Conservation (phyloP, 2,329 filamentous ascomycete genomes). For the Orbilia quercus region DNA sequence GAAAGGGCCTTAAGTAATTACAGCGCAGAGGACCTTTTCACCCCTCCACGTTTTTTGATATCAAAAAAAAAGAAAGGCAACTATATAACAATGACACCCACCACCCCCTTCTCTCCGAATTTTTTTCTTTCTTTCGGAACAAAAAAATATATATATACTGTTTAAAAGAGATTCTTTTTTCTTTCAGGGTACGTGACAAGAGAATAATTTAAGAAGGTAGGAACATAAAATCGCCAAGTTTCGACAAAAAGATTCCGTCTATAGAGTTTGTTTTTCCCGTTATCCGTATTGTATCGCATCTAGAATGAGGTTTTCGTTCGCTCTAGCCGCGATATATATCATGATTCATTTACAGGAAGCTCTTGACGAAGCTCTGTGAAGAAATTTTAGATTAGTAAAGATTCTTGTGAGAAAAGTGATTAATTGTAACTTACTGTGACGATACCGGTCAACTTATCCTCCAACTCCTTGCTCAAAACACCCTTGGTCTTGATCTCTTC, state of each 20-base stretch:
- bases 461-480: conserved; percentile 92
- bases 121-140: conserved; percentile 31
- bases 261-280: conserved; percentile 43
- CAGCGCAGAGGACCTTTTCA: conserved; percentile 38
- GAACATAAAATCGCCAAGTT: conserved; percentile 40
- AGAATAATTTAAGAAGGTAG: conserved; percentile 31
- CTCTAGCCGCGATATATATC: conserved; percentile 44
- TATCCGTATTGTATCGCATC: conserved; percentile 59
- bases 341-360: conserved; percentile 51
- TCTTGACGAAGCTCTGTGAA: conserved; percentile 59
- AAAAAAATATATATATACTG: conserved; percentile 52
- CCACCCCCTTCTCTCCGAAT: conserved; percentile 13
- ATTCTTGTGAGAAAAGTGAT: background rate
- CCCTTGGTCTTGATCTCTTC: conserved; percentile 94
- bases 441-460: conserved; percentile 82
- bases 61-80: too few relatives aligned
- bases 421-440: conserved; percentile 63
- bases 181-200: conserved; percentile 41
- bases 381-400: conserved; percentile 11
- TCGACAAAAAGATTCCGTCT: conserved; percentile 45
- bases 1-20: conserved; percentile 36
- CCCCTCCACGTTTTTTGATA: conserved; percentile 38
- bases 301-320: conserved; percentile 41
- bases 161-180: conserved; percentile 38
- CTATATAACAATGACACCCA: conserved; percentile 46